A percentile compares a stretch with the other conserved stretches of the same genome.
These are phyloP conservation scores for Candida silvicultrix DNA, from an alignment of 805 yeast species.

Conservation along the genomic window DNA sequence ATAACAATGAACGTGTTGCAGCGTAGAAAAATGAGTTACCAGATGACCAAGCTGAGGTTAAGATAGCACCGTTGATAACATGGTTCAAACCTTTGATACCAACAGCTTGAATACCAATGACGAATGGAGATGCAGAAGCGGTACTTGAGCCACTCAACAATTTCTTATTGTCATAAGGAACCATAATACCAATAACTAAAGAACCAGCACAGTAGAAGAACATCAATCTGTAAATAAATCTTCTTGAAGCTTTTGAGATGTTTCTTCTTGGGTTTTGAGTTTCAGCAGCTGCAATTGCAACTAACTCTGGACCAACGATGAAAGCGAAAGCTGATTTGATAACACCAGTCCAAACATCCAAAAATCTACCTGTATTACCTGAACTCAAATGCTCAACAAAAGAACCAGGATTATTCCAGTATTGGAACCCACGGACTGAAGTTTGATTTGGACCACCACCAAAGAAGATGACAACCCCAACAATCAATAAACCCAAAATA, in stretches of 20 bases:
- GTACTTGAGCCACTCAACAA: constrained; percentile 42
- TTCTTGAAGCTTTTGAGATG: constrained; percentile 52
- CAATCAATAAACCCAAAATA: constrained; percentile 53
- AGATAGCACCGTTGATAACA: constrained; percentile 70
- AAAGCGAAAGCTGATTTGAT: constrained; percentile 65
- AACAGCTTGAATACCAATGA: constrained; percentile 69
- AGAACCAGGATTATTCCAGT: constrained; percentile 57
- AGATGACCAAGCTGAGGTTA: constrained; percentile 76
- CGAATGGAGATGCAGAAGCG: constrained; percentile 72
- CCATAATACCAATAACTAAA: constrained; percentile 60
- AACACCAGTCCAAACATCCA: constrained; percentile 57
- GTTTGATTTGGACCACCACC: constrained; percentile 55
- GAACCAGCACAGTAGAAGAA: constrained; percentile 62
- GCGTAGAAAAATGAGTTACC: constrained; percentile 76
- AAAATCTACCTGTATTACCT: constrained; percentile 57
- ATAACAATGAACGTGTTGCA: constrained; percentile 67
- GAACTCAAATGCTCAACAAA: constrained; percentile 39
- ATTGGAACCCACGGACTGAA: constrained; percentile 60
- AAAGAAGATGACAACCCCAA: constrained; percentile 51
- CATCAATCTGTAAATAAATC: constrained; percentile 49
- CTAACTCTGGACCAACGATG: constrained; percentile 57
- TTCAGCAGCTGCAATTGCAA: constrained; percentile 52
- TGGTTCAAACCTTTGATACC: constrained; percentile 64
- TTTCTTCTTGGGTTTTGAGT: constrained; percentile 51
- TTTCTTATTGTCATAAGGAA: constrained; percentile 52